These are phyloP conservation scores for Stagonosporopsis vannaccii DNA, from an alignment of 2,329 filamentous ascomycete species.

Conservation along the genomic window DNA sequence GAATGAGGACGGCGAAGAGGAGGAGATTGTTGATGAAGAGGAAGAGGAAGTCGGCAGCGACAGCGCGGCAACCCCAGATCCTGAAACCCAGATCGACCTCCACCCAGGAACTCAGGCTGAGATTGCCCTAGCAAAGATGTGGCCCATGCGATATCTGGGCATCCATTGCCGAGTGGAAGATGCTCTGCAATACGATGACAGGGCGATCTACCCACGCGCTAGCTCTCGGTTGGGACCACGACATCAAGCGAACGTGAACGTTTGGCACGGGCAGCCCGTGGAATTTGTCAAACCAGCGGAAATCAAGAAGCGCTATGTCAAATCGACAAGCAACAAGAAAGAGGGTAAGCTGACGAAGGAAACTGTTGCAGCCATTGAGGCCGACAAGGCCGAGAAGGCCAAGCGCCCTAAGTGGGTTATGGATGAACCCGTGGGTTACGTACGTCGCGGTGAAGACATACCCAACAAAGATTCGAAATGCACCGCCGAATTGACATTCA, in stretches of 20 bases:
- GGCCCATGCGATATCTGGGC: conserved; percentile 95
- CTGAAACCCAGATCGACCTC: conserved; percentile 63
- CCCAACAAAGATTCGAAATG: conserved; percentile 74
- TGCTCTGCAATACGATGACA: conserved; percentile 94
- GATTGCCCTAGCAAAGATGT: conserved; percentile 89
- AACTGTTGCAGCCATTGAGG: conserved; percentile 77
- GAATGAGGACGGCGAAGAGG: conserved; percentile 68
- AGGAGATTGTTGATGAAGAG: conserved; percentile 72
- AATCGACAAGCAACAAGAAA: conserved; percentile 71
- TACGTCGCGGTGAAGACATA: conserved; percentile 82
- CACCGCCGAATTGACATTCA: conserved; percentile 80
- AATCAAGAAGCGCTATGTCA: conserved; percentile 77
- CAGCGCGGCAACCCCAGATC: conserved; percentile 59
- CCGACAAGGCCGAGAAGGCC: conserved; percentile 79
- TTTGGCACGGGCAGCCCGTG: conserved; percentile 89
- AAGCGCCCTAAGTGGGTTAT: conserved; percentile 92
- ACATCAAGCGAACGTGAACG: conserved; percentile 84
- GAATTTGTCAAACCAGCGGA: conserved; percentile 89
- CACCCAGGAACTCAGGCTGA: conserved; percentile 80
- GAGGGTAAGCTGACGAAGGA: conserved; percentile 82
- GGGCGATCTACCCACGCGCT: conserved; percentile 89
- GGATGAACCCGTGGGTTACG: conserved; percentile 87
- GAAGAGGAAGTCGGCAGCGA: conserved; percentile 71
- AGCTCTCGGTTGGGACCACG: conserved; percentile 90
- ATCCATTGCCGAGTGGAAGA: conserved; percentile 96